Percentiles rank a stretch among this genome's conserved stretches.
Conservation (phyloP, 257 asterid genomes). For the Dorcoceras hygrometricum region DNA sequence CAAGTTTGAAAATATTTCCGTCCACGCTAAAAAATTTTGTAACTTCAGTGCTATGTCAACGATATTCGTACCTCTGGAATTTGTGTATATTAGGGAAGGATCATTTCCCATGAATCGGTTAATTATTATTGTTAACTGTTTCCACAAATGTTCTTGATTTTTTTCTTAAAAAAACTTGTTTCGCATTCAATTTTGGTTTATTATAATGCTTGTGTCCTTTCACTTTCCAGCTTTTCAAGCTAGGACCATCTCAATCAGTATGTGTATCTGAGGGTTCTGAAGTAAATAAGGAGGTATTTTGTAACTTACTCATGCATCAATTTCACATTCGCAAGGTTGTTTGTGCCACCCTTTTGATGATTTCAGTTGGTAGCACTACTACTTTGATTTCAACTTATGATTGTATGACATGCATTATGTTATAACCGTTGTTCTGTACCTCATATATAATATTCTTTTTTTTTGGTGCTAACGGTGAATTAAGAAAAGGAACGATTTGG, state of each 20-base stretch:
- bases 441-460: not conserved
- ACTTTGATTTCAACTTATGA: not conserved
- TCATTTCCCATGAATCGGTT: not conserved
- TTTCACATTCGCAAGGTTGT: not conserved
- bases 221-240: conserved; percentile 69
- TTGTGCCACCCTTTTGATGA: not conserved
- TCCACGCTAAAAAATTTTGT: not conserved
- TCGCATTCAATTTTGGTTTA: conserved; percentile 19
- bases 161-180: not conserved
- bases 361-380: not conserved
- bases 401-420: conserved; percentile 1
- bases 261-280: conserved; percentile 70
- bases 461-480: conserved; percentile 4
- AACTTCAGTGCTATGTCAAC: not conserved
- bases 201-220: conserved; percentile 17
- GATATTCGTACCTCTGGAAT: not conserved
- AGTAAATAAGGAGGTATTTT: conserved; percentile 63
- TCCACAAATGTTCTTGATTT: conserved; percentile 10
- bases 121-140: not conserved
- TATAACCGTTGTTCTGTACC: conserved; percentile 8
- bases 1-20: too few relatives aligned
- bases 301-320: not conserved
- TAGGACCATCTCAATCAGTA: conserved; percentile 63
- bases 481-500: not conserved
- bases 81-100: not conserved